phyloP scores from a whole-genome alignment of 768 basidiomycete species.

The Naganishia vishniacii region DNA sequence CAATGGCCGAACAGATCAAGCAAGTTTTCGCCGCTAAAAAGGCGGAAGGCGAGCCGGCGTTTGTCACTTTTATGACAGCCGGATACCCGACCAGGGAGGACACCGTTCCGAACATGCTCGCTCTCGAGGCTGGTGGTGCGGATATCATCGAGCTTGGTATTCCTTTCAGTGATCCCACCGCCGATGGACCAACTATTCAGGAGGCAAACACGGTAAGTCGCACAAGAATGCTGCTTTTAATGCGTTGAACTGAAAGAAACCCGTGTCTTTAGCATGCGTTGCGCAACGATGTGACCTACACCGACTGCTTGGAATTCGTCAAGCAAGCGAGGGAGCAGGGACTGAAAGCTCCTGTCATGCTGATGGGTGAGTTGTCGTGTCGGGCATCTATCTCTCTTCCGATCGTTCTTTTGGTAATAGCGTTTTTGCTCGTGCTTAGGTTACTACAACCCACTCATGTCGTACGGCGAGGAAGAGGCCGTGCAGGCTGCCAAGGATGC shows the following conservation, averaged over 20 bases:
- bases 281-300: slow-evolving; percentile 70
- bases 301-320: slow-evolving; percentile 66
- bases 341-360: slow-evolving; percentile 74
- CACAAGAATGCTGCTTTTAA: background rate
- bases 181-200: slow-evolving; percentile 91
- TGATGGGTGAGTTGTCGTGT: slow-evolving; percentile 68
- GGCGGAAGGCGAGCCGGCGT: slow-evolving; percentile 30
- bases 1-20: slow-evolving; percentile 19
- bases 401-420: background rate
- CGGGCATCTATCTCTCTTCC: too few relatives aligned
- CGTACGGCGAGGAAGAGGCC: slow-evolving; percentile 90
- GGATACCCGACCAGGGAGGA: slow-evolving; percentile 75
- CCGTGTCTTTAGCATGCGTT: slow-evolving; percentile 64
- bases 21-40: slow-evolving; percentile 18
- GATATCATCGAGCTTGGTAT: slow-evolving; percentile 94
- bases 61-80: slow-evolving; percentile 80
- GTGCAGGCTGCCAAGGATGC: slow-evolving; percentile 82
- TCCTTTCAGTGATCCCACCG: slow-evolving; percentile 93
- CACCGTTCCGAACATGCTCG: slow-evolving; percentile 80
- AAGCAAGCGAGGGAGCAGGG: slow-evolving; percentile 74
- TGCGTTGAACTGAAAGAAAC: background rate
- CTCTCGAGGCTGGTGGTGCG: slow-evolving; percentile 86
- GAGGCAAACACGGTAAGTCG: slow-evolving; percentile 80
- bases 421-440: slow-evolving; percentile 54
- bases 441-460: slow-evolving; percentile 93